These are phyloP conservation scores for Carex arenaria DNA, from an alignment of 202 grass and related monocot genomes.

Conservation along the genomic window DNA sequence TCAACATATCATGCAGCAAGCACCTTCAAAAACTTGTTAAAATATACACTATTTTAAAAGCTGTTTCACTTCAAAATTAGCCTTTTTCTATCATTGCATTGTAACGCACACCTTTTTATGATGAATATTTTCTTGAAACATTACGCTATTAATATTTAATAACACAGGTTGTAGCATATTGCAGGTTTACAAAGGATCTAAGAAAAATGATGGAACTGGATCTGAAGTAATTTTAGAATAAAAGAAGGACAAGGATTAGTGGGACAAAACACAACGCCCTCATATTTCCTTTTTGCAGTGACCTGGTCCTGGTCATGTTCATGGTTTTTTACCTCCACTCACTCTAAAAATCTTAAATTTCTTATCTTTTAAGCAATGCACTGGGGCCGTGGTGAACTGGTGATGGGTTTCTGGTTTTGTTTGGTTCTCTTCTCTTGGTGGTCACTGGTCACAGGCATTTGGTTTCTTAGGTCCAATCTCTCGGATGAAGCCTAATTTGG, in stretches of 20 bases:
- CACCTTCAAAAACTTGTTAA: no score
- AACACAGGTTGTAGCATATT: neutral
- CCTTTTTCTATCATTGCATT: neutral
- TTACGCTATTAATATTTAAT: neutral
- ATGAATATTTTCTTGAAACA: neutral
- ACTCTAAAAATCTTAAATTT: neutral
- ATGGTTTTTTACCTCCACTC: neutral
- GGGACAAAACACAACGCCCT: constrained; percentile 7
- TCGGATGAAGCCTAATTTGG: neutral
- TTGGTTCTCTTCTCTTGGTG: neutral
- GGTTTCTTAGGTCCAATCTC: neutral
- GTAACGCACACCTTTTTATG: neutral
- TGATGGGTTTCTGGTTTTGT: constrained; percentile 1
- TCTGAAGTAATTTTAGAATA: neutral
- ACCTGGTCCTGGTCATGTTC: neutral
- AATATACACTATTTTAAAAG: neutral
- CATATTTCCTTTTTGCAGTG: constrained; percentile 10
- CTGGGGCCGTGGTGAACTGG: neutral
- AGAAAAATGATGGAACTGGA: neutral
- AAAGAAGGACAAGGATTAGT: neutral
- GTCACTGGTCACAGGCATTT: neutral
- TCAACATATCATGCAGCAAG: no score
- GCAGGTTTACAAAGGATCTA: neutral
- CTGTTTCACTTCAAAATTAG: neutral
- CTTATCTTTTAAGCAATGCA: neutral